Evolutionary conservation across 345 rosid species (phyloP).

Genomic region (Eucalyptus regnans): DNA sequence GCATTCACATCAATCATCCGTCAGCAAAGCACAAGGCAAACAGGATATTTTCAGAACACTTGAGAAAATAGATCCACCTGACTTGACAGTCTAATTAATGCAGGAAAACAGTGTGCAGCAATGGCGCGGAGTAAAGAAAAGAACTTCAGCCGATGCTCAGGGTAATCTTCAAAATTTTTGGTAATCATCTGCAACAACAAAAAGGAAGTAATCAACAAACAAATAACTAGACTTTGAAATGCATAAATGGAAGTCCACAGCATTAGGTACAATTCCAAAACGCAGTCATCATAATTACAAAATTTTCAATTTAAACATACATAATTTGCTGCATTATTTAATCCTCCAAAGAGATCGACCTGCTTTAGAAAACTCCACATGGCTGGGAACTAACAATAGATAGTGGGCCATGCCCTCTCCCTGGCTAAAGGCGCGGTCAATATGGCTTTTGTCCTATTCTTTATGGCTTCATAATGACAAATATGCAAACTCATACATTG

Average conservation of each 20-base stretch:
- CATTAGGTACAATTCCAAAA: neutral
- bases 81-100: conserved; percentile 82
- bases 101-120: conserved; percentile 89
- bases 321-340: neutral
- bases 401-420: neutral
- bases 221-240: neutral
- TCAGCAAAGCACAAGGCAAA: neutral
- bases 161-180: conserved; percentile 95
- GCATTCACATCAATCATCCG: neutral
- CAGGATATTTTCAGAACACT: neutral
- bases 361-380: neutral
- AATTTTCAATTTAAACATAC: neutral
- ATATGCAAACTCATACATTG: neutral
- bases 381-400: neutral
- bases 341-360: neutral
- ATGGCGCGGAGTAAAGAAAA: conserved; percentile 96
- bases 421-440: neutral
- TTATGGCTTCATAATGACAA: neutral
- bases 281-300: neutral
- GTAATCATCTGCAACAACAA: conserved; percentile 77
- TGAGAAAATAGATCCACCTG: conserved; percentile 41
- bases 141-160: conserved; percentile 98
- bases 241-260: neutral
- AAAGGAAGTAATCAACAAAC: neutral
- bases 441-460: neutral